Evolutionary conservation across 108 stramenopile genomes (phyloP).

Genomic region (Schizochytrium sp.): DNA sequence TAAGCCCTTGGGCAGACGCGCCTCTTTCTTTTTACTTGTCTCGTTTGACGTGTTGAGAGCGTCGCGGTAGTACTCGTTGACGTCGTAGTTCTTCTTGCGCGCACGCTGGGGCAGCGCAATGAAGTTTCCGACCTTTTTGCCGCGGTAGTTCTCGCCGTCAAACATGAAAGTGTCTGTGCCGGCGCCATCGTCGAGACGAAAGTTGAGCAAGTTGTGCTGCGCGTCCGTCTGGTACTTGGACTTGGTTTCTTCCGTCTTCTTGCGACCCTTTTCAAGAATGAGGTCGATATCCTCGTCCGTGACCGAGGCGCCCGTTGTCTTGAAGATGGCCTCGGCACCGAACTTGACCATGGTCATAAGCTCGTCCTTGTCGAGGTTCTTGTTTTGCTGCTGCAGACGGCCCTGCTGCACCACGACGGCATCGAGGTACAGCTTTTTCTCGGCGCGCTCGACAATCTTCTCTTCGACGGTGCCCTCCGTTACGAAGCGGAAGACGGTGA

Average conservation of each 20-base stretch:
- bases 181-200: conserved; percentile 71
- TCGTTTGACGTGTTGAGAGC: conserved; percentile 60
- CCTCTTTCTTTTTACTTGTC: conserved; percentile 65
- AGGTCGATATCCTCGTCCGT: conserved; percentile 95
- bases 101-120: conserved; percentile 91
- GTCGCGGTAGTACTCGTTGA: conserved; percentile 78
- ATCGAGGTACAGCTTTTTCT: conserved; percentile 94
- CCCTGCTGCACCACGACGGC: conserved; percentile 97
- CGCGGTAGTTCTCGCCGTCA: conserved; percentile 75
- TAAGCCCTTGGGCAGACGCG: conserved; percentile 66
- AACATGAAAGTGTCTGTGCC: conserved; percentile 65
- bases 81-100: conserved; percentile 90
- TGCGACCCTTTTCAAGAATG: conserved; percentile 81
- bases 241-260: conserved; percentile 70
- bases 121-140: conserved; percentile 59
- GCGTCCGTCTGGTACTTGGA: conserved; percentile 83
- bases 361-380: conserved; percentile 75
- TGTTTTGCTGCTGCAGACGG: conserved; percentile 76
- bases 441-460: conserved; percentile 96
- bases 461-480: conserved; percentile 96
- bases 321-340: conserved; percentile 93
- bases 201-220: conserved; percentile 87
- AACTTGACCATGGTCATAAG: conserved; percentile 96
- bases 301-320: conserved; percentile 65
- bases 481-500: conserved; percentile 92